phyloP scores from a whole-genome alignment of 768 basidiomycete genomes.

The Pleurotus citrinopileatus region DNA sequence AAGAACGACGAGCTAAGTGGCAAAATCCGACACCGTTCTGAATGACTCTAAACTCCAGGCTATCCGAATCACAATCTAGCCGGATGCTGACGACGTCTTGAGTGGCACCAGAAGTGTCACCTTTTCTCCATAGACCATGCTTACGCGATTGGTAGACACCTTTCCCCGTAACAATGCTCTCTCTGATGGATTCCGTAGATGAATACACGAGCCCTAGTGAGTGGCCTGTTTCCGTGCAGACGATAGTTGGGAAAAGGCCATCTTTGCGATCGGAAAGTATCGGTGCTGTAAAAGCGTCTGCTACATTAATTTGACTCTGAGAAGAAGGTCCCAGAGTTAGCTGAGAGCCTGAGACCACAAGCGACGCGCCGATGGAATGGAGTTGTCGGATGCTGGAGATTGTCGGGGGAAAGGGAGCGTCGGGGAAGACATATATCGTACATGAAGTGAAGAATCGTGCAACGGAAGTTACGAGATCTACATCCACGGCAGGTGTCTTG shows the following conservation, averaged over 20 bases:
- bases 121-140: slow-evolving; percentile 95
- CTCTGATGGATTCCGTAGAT: slow-evolving; percentile 77
- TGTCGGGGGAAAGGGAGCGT: slow-evolving; percentile 49
- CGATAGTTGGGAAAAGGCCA: slow-evolving; percentile 90
- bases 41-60: slow-evolving; percentile 85
- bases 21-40: slow-evolving; percentile 94
- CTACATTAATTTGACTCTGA: slow-evolving; percentile 61
- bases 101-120: slow-evolving; percentile 92
- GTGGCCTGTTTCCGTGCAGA: slow-evolving; percentile 75
- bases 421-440: slow-evolving; percentile 59
- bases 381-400: slow-evolving; percentile 59
- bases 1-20: slow-evolving; percentile 82
- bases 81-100: slow-evolving; percentile 84
- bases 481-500: slow-evolving; percentile 68
- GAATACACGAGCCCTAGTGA: slow-evolving; percentile 95
- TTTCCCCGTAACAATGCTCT: slow-evolving; percentile 83
- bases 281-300: slow-evolving; percentile 83
- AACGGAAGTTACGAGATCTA: slow-evolving; percentile 76
- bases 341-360: slow-evolving; percentile 70
- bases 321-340: slow-evolving; percentile 61
- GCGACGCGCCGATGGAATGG: slow-evolving; percentile 52
- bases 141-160: slow-evolving; percentile 97
- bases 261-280: slow-evolving; percentile 85
- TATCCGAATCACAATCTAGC: slow-evolving; percentile 90
- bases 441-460: slow-evolving; percentile 69